Base-by-base conservation (phyloP, 495 filamentous ascomycete genomes). In the Hypomontagnella submonticulosa region DNA sequence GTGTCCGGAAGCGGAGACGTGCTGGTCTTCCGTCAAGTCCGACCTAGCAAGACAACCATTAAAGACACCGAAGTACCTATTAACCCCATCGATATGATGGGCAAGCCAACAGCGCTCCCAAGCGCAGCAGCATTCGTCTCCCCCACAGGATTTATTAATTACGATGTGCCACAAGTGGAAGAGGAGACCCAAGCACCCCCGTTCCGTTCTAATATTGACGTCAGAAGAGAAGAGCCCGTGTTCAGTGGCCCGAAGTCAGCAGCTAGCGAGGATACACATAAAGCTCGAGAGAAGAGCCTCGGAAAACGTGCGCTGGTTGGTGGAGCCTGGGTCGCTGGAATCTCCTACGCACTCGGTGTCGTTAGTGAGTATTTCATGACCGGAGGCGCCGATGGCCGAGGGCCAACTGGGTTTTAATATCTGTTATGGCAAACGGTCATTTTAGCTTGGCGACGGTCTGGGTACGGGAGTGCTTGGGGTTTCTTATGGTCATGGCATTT, bases 281-380 rank as follows among this genome's bases (percentile, higher is more conserved):
- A 44, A 56, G 37, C 63, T 27, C 75, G 72, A 46, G 71, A 74
- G 58, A 80, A 67, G 32, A 76, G 74, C 33, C 38, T 77, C 11
- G 63, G 81, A 2, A 86, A 80, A 73, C 76, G 83, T 19, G 75
- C 89, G 53, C 43, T 87, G 0, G 61, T 88, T n/a, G 82, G 84
- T 8, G 87, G 87, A 3, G 78, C 74, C 0, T 85, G 83, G 71
- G 82, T 87, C 0, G 90, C 83, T 4, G 88, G 81, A 13, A 79
- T 84, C 16, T 86, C 84, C 20, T 93, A 92, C 76, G 85, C 85
- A 3, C 69, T 91, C 38, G 89, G 89, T 3, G 89, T 89, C n/a
- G 81, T 88, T 11, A 76, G 77, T 4, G 89, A 93, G 69, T 88
- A 84, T 56, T 87, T 92, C 71, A 79, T 77, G 47, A 87, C 83